phyloP scores from a whole-genome alignment of 176 grass and related monocot species.

The Calamus simplicifolius region DNA sequence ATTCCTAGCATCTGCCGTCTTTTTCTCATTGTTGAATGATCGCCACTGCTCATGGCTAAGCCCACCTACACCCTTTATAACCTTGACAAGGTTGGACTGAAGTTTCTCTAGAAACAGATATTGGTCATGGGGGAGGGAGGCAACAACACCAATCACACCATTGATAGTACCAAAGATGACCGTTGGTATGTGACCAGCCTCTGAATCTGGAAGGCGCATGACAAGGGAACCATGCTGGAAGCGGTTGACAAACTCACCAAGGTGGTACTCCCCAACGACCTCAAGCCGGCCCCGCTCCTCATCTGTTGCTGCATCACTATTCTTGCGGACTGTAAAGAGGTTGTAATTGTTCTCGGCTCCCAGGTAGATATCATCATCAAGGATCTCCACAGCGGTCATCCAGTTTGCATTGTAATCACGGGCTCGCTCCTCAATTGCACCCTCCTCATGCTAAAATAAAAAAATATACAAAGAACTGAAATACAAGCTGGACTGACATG shows the following conservation, averaged over 20 bases:
- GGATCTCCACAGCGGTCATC: conserved; percentile 94
- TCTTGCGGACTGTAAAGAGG: conserved; percentile 74
- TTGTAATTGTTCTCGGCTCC: conserved; percentile 86
- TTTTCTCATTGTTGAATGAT: conserved; percentile 82
- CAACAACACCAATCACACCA: conserved; percentile 76
- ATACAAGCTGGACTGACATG: too few species aligned
- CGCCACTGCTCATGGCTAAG: conserved; percentile 88
- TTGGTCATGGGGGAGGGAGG: conserved; percentile 71
- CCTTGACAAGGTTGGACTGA: conserved; percentile 61
- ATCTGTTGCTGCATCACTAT: conserved; percentile 91
- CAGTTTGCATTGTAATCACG: conserved; percentile 91
- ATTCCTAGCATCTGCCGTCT: conserved; percentile 41
- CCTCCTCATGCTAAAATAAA: conserved; percentile 64
- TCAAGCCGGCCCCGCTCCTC: conserved; percentile 76
- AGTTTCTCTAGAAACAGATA: conserved; percentile 84
- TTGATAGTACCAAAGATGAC: conserved; percentile 89
- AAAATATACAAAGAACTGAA: too few species aligned
- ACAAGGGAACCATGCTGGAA: conserved; percentile 80
- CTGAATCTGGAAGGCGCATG: conserved; percentile 64
- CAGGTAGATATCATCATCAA: conserved; percentile 83
- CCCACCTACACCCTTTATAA: conserved; percentile 79
- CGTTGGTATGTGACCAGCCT: conserved; percentile 59
- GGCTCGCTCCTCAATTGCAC: conserved; percentile 72
- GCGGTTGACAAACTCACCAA: conserved; percentile 80
- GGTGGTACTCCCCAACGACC: conserved; percentile 84